Conservation (phyloP, 352 stramenopile genomes). For the Phytophthora idaei region DNA sequence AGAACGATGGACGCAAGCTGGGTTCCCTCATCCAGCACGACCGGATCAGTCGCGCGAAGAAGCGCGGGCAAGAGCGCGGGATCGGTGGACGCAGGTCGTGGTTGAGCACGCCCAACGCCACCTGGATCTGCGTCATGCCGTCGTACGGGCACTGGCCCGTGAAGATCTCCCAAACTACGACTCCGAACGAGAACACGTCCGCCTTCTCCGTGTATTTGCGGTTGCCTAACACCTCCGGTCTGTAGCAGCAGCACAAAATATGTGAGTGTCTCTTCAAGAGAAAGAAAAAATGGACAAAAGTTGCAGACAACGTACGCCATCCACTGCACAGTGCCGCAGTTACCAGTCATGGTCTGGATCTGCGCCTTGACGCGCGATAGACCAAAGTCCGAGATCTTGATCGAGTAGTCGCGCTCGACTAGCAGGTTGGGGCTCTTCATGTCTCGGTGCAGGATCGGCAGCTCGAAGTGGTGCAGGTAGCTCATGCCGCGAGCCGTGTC, state of each 20-base stretch:
- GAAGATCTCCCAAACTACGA: slow-evolving; percentile 95
- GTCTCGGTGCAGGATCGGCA: slow-evolving; percentile 89
- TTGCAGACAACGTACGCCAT: slow-evolving; percentile 73
- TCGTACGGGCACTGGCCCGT: slow-evolving; percentile 90
- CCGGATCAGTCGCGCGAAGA: slow-evolving; percentile 78
- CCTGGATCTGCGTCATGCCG: slow-evolving; percentile 90
- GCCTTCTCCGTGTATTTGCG: slow-evolving; percentile 94
- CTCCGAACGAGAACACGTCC: slow-evolving; percentile 93
- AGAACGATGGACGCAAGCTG: slow-evolving; percentile 72
- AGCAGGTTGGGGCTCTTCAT: slow-evolving; percentile 92
- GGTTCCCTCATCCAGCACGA: slow-evolving; percentile 82
- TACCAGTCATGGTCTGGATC: slow-evolving; percentile 92
- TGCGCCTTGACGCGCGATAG: slow-evolving; percentile 92
- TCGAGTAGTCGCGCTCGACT: slow-evolving; percentile 80
- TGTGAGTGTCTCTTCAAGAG: slow-evolving; percentile 34
- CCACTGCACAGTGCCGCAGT: slow-evolving; percentile 90
- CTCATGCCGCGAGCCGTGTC: slow-evolving; percentile 88
- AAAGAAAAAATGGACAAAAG: slow-evolving; percentile 2
- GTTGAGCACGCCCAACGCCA: slow-evolving; percentile 81
- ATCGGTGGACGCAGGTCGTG: slow-evolving; percentile 74
- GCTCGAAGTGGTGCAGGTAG: slow-evolving; percentile 87
- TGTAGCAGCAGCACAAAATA: slow-evolving; percentile 29
- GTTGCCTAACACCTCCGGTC: slow-evolving; percentile 87
- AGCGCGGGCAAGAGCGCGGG: slow-evolving; percentile 61
- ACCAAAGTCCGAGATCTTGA: slow-evolving; percentile 94